Conservation (phyloP, 2,329 filamentous ascomycete genomes). For the Fusarium sp. region DNA sequence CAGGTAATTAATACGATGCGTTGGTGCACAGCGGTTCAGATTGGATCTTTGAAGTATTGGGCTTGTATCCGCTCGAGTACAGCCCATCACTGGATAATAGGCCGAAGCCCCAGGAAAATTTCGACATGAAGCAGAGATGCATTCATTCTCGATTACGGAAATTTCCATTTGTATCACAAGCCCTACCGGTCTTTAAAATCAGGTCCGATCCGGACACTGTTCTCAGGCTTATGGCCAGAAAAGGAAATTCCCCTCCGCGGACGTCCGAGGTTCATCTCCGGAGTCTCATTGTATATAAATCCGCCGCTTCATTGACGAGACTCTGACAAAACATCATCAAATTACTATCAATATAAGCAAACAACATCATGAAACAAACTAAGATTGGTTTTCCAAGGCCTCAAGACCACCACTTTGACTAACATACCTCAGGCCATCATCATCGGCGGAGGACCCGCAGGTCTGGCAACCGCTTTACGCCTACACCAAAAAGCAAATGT, state of each 20-base stretch:
- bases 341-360: too few species aligned
- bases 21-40: too few species aligned
- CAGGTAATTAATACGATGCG: too few species aligned
- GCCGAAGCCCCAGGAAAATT: too few species aligned
- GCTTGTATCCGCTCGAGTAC: too few species aligned
- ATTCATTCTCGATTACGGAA: too few species aligned
- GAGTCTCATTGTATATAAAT: not conserved
- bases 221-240: not conserved
- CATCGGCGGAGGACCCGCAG: constrained; percentile 1
- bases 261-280: not conserved
- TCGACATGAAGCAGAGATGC: too few species aligned
- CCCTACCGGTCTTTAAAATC: too few species aligned
- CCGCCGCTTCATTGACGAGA: not conserved
- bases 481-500: not conserved
- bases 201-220: too few species aligned
- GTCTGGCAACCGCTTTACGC: not conserved
- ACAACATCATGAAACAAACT: not conserved
- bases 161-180: too few species aligned
- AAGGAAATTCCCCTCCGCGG: not conserved
- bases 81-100: too few species aligned
- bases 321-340: not conserved
- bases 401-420: not conserved
- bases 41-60: too few species aligned
- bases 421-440: constrained; percentile 5
- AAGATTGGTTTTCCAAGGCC: not conserved